Conservation (phyloP, 176 grass and related monocot species). For the Phoenix roebelenii region DNA sequence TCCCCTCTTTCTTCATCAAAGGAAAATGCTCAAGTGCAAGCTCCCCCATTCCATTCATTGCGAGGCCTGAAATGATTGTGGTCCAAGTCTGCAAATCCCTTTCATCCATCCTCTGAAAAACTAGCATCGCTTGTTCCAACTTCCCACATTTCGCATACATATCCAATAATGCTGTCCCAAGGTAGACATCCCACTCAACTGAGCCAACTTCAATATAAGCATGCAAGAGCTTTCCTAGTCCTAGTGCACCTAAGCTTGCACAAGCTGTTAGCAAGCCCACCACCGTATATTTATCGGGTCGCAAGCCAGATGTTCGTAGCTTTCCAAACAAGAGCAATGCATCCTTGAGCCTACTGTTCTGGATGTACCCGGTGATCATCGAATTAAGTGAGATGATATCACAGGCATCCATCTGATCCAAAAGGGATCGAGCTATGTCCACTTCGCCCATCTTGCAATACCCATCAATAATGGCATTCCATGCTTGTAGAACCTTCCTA, state of each 20-base stretch:
- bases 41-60: constrained; percentile 58
- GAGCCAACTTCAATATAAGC: constrained; percentile 43
- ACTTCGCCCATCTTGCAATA: constrained; percentile 45
- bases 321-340: constrained; percentile 38
- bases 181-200: constrained; percentile 42
- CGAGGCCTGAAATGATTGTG: constrained; percentile 45
- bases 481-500: constrained; percentile 28
- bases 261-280: constrained; percentile 62
- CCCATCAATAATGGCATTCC: constrained; percentile 71
- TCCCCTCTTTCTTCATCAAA: constrained; percentile 39
- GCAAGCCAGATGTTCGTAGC: constrained; percentile 25
- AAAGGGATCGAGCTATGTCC: constrained; percentile 35
- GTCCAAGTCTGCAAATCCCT: constrained; percentile 54
- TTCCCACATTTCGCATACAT: constrained; percentile 80
- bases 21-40: constrained; percentile 48
- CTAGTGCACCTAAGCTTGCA: constrained; percentile 61
- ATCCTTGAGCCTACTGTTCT: constrained; percentile 40
- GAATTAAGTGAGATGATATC: constrained; percentile 67
- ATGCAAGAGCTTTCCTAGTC: constrained; percentile 50
- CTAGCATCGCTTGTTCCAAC: constrained; percentile 32
- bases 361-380: constrained; percentile 67
- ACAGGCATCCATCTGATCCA: constrained; percentile 41
- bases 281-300: constrained; percentile 43
- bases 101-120: constrained; percentile 34
- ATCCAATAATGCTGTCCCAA: constrained; percentile 58